A percentile compares a stretch with the other conserved stretches of the same genome.
These are phyloP conservation scores for Dichotomocladium elegans DNA, from an alignment of 371 early-diverging fungal genomes.

Conservation along the genomic window DNA sequence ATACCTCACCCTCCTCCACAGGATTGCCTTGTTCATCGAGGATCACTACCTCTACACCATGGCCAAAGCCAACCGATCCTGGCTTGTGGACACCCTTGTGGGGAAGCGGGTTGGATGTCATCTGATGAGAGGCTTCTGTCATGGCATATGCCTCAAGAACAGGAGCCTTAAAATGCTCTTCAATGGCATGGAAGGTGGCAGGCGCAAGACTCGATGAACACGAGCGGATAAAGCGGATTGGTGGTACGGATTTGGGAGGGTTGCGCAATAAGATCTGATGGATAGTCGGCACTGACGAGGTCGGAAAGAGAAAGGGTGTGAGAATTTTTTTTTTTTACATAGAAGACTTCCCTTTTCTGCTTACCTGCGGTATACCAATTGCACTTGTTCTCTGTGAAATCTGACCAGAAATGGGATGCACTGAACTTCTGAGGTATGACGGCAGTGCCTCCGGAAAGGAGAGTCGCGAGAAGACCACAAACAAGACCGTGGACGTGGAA, in stretches of 20 bases:
- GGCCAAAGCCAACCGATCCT: conserved; percentile 79
- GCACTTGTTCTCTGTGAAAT: conserved; percentile 55
- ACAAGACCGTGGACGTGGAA: conserved; percentile 91
- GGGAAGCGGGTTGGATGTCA: conserved; percentile 84
- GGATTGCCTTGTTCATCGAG: conserved; percentile 61
- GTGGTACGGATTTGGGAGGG: conserved; percentile 43
- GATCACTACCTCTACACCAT: conserved; percentile 77
- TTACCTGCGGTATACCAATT: conserved; percentile 77
- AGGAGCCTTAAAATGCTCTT: conserved; percentile 69
- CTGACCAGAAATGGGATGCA: conserved; percentile 77
- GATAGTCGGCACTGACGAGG: conserved; percentile 72
- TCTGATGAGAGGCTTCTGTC: conserved; percentile 91
- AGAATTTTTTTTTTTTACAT: not conserved
- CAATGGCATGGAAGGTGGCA: conserved; percentile 65
- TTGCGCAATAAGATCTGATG: conserved; percentile 77
- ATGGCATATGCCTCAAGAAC: conserved; percentile 90
- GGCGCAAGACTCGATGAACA: conserved; percentile 84
- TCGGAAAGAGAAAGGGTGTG: not conserved
- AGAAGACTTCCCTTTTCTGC: not conserved
- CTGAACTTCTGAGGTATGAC: conserved; percentile 80
- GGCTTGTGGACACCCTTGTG: conserved; percentile 66
- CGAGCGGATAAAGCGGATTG: conserved; percentile 80
- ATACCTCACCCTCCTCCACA: conserved; percentile 75
- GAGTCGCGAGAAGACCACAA: conserved; percentile 72
- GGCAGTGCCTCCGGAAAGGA: conserved; percentile 74